These are phyloP conservation scores for Furculomyces boomerangus DNA, from an alignment of 371 early-diverging fungal genomes.

Conservation along the genomic window DNA sequence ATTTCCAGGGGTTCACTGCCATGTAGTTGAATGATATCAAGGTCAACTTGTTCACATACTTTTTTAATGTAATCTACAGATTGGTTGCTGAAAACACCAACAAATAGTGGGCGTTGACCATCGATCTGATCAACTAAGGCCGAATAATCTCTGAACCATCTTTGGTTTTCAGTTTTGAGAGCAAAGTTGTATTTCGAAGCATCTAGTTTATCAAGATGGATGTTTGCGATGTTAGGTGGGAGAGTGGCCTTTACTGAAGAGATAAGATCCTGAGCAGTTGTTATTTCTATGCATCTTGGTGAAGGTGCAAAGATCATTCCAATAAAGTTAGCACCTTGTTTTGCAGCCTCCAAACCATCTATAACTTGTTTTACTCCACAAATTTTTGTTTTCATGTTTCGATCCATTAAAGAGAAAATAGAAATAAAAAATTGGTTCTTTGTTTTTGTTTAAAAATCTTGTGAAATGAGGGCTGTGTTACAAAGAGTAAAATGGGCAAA, in stretches of 20 bases:
- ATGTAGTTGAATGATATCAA: conserved; percentile 89
- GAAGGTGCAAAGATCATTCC: conserved; percentile 74
- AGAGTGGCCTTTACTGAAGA: conserved; percentile 4
- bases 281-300: conserved; percentile 15
- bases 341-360: conserved; percentile 59
- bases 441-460: no score
- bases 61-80: conserved; percentile 50
- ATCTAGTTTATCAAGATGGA: background rate
- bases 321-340: conserved; percentile 71
- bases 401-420: background rate
- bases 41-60: conserved; percentile 36
- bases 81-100: conserved; percentile 87
- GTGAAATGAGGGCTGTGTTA: conserved; percentile 26
- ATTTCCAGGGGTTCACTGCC: conserved; percentile 53
- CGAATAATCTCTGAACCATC: background rate
- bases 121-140: background rate
- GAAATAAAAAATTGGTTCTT: no score
- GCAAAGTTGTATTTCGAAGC: background rate
- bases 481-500: conserved; percentile 31
- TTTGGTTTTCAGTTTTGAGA: background rate
- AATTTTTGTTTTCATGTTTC: conserved; percentile 53
- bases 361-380: conserved; percentile 72
- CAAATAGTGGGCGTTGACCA: conserved; percentile 40
- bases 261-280: conserved; percentile 15
- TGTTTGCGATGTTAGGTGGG: background rate